Evolutionary conservation across 495 filamentous ascomycete genomes (phyloP).

Genomic region (Podospora pseudopauciseta): DNA sequence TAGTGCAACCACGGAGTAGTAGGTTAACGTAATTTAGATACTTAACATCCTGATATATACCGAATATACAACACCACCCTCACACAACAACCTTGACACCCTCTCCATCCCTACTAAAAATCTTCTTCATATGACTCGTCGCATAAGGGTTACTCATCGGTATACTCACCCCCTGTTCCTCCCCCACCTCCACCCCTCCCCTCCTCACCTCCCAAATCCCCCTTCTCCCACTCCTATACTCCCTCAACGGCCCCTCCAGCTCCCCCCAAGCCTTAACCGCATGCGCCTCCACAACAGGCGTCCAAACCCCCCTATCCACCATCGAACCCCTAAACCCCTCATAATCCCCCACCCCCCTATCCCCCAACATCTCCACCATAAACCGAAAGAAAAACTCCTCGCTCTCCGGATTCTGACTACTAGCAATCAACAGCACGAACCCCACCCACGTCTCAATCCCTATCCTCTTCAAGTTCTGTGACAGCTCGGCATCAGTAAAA

Average conservation of each 20-base stretch:
- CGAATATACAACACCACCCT: too few relatives aligned
- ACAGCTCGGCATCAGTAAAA: constrained; percentile 1
- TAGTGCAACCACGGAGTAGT: too few relatives aligned
- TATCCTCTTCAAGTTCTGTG: background rate
- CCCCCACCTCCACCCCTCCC: background rate
- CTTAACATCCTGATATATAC: too few relatives aligned
- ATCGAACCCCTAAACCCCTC: constrained; percentile 8
- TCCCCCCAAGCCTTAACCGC: constrained; percentile 17
- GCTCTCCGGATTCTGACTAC: constrained; percentile 7
- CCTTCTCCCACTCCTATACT: background rate
- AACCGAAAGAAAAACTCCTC: constrained; percentile 19
- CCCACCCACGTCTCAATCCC: constrained; percentile 21
- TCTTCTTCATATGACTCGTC: constrained; percentile 17
- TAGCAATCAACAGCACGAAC: constrained; percentile 17
- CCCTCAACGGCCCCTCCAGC: constrained; percentile 9
- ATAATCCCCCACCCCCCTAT: constrained; percentile 5
- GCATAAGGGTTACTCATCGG: constrained; percentile 17
- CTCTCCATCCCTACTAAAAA: background rate
- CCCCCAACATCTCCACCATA: constrained; percentile 13
- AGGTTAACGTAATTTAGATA: too few relatives aligned
- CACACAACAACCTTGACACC: background rate
- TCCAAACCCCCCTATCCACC: constrained; percentile 11
- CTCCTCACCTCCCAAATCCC: background rate
- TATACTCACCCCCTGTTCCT: constrained; percentile 7
- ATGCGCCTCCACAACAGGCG: constrained; percentile 13